Evolutionary conservation across 2,329 filamentous ascomycete genomes (phyloP).

Genomic region (Cercospora zeae-maydis): DNA sequence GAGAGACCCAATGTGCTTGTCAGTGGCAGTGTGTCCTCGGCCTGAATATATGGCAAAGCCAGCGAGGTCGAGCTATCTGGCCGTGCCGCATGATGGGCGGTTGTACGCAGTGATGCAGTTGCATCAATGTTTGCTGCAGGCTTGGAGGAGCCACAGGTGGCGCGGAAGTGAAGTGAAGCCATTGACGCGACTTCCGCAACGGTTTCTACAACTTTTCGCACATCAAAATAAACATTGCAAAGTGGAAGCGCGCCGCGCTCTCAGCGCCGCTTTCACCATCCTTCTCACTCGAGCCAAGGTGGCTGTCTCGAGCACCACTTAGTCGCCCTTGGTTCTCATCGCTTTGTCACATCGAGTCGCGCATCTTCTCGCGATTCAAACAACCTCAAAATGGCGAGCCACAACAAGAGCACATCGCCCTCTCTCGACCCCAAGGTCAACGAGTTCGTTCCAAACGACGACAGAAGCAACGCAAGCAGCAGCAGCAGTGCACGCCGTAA

Average conservation of each 20-base stretch:
- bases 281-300: not conserved
- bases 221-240: constrained; percentile 2
- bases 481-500: not conserved
- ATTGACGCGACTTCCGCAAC: not conserved
- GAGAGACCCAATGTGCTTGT: too few relatives aligned
- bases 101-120: not conserved
- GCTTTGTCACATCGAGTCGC: not conserved
- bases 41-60: too few relatives aligned
- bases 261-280: not conserved
- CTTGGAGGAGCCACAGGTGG: not conserved
- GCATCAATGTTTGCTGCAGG: not conserved
- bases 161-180: not conserved
- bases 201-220: not conserved
- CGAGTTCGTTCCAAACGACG: constrained; percentile 8
- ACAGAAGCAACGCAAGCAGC: not conserved
- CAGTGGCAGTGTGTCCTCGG: too few relatives aligned
- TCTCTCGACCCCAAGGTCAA: constrained; percentile 10
- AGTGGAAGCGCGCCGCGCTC: not conserved
- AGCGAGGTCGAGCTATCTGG: not conserved
- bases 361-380: not conserved
- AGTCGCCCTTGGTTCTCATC: not conserved
- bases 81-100: not conserved
- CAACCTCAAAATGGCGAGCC: constrained; percentile 3
- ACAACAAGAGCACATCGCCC: not conserved
- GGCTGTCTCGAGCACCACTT: not conserved